Evolutionary conservation across 441 rosid species (phyloP).

Genomic region (Euphorbia celastroides): DNA sequence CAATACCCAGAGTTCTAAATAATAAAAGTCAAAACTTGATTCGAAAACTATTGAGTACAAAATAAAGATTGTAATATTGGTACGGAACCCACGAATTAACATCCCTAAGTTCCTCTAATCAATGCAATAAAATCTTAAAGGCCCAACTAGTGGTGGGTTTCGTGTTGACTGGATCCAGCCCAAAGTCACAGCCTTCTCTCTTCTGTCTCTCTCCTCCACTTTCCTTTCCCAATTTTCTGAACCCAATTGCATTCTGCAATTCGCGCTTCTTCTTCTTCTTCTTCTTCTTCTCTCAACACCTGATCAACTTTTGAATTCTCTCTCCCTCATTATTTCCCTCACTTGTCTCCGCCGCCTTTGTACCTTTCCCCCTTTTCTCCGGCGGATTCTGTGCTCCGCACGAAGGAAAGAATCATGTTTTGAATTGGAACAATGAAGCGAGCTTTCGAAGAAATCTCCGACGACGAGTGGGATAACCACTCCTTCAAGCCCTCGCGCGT

Average conservation of each 20-base stretch:
- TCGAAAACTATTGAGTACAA: too few relatives aligned
- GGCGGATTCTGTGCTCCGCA: not conserved
- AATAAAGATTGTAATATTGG: too few relatives aligned
- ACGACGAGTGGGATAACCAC: constrained; percentile 78
- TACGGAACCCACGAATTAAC: too few relatives aligned
- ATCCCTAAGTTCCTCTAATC: too few relatives aligned
- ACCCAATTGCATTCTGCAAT: not conserved
- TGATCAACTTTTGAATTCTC: not conserved
- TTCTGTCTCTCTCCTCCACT: not conserved
- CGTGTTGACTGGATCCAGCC: not conserved
- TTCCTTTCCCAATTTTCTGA: not conserved
- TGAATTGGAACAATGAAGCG: constrained; percentile 54
- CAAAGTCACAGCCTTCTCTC: not conserved
- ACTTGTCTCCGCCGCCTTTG: not conserved
- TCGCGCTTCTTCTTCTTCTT: constrained; percentile 3
- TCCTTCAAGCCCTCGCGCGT: constrained; percentile 78
- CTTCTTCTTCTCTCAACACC: not conserved
- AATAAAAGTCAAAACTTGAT: too few relatives aligned
- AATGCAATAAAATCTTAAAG: too few relatives aligned
- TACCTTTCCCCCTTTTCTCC: not conserved
- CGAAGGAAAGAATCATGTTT: not conserved
- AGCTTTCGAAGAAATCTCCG: constrained; percentile 73
- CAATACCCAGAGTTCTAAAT: too few relatives aligned
- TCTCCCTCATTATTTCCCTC: too few relatives aligned
- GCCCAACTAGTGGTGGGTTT: too few relatives aligned